Conservation (phyloP, 805 yeast species). For the Yarrowia bubula region DNA sequence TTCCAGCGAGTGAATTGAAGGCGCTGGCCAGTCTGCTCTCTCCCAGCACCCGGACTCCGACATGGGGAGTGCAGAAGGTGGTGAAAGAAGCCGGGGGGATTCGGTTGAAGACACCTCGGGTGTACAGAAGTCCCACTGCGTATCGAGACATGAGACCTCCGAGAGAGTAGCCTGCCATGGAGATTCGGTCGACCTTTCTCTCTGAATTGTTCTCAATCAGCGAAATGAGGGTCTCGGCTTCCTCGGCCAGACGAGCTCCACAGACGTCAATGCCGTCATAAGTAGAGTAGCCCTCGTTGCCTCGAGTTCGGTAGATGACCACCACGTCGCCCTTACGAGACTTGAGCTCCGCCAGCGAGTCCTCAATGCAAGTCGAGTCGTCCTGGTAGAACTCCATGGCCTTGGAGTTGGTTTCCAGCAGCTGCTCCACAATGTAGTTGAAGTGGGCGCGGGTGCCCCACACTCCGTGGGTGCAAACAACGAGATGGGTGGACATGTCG, state of each 20-base stretch:
- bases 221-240: slow-evolving; percentile 49
- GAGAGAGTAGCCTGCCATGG: slow-evolving; percentile 81
- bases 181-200: slow-evolving; percentile 57
- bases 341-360: slow-evolving; percentile 30
- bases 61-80: slow-evolving; percentile 68
- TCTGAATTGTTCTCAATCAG: slow-evolving; percentile 27
- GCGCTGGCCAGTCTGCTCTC: slow-evolving; percentile 48
- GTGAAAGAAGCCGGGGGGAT: slow-evolving; percentile 60
- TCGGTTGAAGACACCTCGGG: slow-evolving; percentile 50
- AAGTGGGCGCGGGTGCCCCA: slow-evolving; percentile 79
- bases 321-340: slow-evolving; percentile 36
- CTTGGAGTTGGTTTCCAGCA: slow-evolving; percentile 32
- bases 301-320: slow-evolving; percentile 51
- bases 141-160: slow-evolving; percentile 86
- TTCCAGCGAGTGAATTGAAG: slow-evolving; percentile 65
- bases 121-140: slow-evolving; percentile 67
- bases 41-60: slow-evolving; percentile 62
- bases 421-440: slow-evolving; percentile 53
- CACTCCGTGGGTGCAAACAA: slow-evolving; percentile 64
- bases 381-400: slow-evolving; percentile 25
- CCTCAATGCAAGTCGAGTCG: slow-evolving; percentile 14
- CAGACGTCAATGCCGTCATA: slow-evolving; percentile 87
- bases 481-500: slow-evolving; percentile 48
- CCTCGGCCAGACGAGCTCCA: slow-evolving; percentile 71
- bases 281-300: slow-evolving; percentile 71